Percentiles rank a stretch among this genome's conserved stretches.
phyloP scores from a whole-genome alignment of 352 stramenopile species.

The Bremia lactucae region DNA sequence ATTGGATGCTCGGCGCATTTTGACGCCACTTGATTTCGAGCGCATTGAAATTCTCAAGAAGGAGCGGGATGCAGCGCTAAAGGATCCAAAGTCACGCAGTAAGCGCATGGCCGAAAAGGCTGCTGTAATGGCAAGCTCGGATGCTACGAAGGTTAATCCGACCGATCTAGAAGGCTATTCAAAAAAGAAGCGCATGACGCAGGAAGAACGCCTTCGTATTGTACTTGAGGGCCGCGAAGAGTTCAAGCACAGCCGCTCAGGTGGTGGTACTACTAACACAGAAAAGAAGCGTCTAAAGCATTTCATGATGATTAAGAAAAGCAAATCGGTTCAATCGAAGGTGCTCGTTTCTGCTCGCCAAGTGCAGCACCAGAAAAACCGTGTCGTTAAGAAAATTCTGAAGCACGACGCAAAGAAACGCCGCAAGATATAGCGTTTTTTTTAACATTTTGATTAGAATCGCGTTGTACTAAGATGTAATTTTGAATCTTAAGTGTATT shows the following conservation, averaged over 20 bases:
- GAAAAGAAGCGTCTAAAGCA: constrained; percentile 97
- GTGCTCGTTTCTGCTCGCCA: constrained; percentile 77
- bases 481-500: no score
- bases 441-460: no score
- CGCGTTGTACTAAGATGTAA: no score
- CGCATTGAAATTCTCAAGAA: constrained; percentile 87
- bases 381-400: constrained; percentile 76
- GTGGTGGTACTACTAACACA: constrained; percentile 94
- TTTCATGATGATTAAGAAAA: constrained; percentile 97
- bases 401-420: constrained; percentile 83
- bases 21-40: constrained; percentile 85
- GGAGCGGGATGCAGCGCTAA: constrained; percentile 66
- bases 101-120: constrained; percentile 75
- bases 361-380: constrained; percentile 70
- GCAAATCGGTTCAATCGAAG: constrained; percentile 83
- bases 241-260: constrained; percentile 86
- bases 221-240: constrained; percentile 87
- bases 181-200: constrained; percentile 84
- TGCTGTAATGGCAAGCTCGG: constrained; percentile 31
- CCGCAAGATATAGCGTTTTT: constrained; percentile 55
- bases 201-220: constrained; percentile 69
- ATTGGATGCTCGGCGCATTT: constrained; percentile 76
- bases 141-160: constrained; percentile 66
- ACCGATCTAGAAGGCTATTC: constrained; percentile 76
- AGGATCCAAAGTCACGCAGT: constrained; percentile 71